Evolutionary conservation across 179 eudicot species (phyloP).

Genomic region (Corrigiola litoralis): DNA sequence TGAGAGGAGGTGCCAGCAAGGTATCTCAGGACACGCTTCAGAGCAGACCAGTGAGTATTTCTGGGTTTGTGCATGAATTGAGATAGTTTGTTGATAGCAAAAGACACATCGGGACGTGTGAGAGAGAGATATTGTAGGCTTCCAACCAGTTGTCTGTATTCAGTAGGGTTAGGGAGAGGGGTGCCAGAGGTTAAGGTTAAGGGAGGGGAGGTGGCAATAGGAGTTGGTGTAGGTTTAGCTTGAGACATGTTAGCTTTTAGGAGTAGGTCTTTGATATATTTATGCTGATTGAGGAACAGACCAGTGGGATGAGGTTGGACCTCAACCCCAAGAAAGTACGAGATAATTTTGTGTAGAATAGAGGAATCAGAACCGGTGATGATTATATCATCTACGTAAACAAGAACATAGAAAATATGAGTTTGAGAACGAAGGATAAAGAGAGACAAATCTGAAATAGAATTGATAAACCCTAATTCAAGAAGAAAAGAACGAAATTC

Average conservation of each 20-base stretch:
- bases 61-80: not conserved
- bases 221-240: not conserved
- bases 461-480: not conserved
- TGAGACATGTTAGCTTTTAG: not conserved
- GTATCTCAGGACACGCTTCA: not conserved
- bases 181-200: not conserved
- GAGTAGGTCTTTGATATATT: not conserved
- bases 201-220: not conserved
- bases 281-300: not conserved
- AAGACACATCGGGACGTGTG: not conserved
- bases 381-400: not conserved
- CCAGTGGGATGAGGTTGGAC: not conserved
- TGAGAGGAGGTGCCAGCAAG: not conserved
- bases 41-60: no score
- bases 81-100: not conserved
- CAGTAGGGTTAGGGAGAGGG: not conserved
- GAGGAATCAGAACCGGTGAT: not conserved
- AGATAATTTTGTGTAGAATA: not conserved
- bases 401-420: no score
- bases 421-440: not conserved
- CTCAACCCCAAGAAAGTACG: not conserved
- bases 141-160: not conserved
- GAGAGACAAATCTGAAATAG: not conserved
- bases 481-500: not conserved
- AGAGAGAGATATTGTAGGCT: not conserved